Evolutionary conservation across 1,139 yeast species (phyloP).

Genomic region (Suhomyces panamericanus): DNA sequence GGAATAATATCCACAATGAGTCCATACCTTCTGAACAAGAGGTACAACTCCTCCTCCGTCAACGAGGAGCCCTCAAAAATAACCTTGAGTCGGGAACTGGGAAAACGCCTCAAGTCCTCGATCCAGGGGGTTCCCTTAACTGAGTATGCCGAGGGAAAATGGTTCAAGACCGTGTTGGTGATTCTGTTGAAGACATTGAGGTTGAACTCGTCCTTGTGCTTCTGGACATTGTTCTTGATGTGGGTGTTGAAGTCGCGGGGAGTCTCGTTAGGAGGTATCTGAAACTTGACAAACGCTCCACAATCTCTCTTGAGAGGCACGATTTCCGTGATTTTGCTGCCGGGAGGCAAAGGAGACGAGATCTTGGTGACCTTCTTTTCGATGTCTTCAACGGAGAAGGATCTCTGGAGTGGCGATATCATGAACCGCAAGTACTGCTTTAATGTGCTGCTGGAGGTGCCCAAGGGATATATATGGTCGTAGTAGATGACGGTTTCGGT

Average conservation of each 20-base stretch:
- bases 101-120: conserved; percentile 81
- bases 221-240: conserved; percentile 50
- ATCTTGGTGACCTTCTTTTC: conserved; percentile 24
- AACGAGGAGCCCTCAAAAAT: conserved; percentile 72
- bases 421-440: conserved; percentile 25
- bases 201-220: conserved; percentile 28
- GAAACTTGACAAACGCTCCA: conserved; percentile 85
- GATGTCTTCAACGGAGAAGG: conserved; percentile 18
- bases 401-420: conserved; percentile 18
- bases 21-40: conserved; percentile 85
- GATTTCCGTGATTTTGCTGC: conserved; percentile 38
- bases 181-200: conserved; percentile 30
- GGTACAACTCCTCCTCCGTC: conserved; percentile 82
- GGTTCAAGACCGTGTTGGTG: conserved; percentile 19
- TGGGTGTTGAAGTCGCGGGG: conserved; percentile 51
- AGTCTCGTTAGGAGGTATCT: conserved; percentile 52
- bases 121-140: conserved; percentile 97
- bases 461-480: conserved; percentile 40
- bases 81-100: conserved; percentile 62
- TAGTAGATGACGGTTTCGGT: conserved; percentile 40
- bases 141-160: conserved; percentile 53
- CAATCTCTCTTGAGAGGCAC: conserved; percentile 82
- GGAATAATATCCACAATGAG: conserved; percentile 73
- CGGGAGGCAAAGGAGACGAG: conserved; percentile 36
- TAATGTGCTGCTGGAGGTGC: conserved; percentile 13